Conservation (phyloP, 345 rosid genomes). For the Eutrema heterophyllum region DNA sequence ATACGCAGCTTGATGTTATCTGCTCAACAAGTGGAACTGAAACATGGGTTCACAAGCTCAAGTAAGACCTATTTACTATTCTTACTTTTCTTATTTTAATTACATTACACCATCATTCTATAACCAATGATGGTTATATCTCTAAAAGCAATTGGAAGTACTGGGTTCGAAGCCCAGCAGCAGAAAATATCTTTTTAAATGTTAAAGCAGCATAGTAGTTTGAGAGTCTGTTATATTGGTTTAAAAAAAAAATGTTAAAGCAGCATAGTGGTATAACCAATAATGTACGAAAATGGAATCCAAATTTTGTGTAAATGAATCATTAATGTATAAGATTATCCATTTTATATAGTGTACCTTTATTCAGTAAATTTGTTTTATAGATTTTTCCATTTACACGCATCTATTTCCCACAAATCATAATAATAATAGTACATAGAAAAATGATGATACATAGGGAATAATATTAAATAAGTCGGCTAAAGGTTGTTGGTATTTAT, state of each 20-base stretch:
- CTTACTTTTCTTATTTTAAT: neutral
- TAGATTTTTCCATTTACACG: neutral
- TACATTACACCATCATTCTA: neutral
- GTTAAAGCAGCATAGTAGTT: too few species aligned
- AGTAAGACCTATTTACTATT: conserved; percentile 44
- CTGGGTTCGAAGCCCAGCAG: too few species aligned
- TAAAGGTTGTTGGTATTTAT: conserved; percentile 16
- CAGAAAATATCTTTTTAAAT: too few species aligned
- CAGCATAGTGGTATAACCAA: too few species aligned
- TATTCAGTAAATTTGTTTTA: neutral
- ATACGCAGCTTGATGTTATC: conserved; percentile 66
- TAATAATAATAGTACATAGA: neutral
- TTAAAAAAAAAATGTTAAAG: too few species aligned
- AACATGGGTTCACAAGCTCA: conserved; percentile 90
- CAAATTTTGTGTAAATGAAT: neutral
- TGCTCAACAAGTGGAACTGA: conserved; percentile 83
- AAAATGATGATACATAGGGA: neutral
- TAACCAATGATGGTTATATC: too few species aligned
- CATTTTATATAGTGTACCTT: too few species aligned
- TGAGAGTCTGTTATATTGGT: too few species aligned
- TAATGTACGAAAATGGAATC: neutral
- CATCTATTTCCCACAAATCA: neutral
- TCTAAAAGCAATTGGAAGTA: too few species aligned
- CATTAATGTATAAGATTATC: neutral
- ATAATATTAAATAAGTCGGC: neutral